A percentile compares a stretch with the other conserved stretches of the same genome.
phyloP scores from a whole-genome alignment of 495 filamentous ascomycete species.

The Penicillium desertorum region DNA sequence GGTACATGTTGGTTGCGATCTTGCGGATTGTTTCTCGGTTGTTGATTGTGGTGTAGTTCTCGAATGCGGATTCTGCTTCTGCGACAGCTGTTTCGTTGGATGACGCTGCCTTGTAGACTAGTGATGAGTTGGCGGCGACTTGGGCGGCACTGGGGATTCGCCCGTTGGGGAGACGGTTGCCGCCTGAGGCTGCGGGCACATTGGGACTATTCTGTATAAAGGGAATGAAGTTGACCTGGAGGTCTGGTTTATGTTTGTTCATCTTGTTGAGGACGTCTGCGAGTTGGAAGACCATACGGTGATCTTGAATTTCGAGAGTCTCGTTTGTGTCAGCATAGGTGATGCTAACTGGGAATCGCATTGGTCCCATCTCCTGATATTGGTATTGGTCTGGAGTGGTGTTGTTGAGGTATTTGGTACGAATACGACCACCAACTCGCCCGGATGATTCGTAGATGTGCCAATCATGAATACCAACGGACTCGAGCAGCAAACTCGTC shows the following conservation, averaged over 20 bases:
- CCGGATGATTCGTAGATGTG: conserved; percentile 54
- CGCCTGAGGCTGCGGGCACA: conserved; percentile 49
- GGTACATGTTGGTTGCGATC: conserved; percentile 60
- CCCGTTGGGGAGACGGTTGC: conserved; percentile 52
- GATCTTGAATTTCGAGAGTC: conserved; percentile 55
- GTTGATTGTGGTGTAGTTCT: conserved; percentile 24
- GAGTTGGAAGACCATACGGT: conserved; percentile 64
- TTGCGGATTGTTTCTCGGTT: conserved; percentile 36
- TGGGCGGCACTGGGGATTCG: conserved; percentile 42
- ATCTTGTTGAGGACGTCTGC: conserved; percentile 57
- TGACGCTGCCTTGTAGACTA: conserved; percentile 32
- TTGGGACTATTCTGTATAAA: conserved; percentile 59
- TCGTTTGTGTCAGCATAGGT: conserved; percentile 53
- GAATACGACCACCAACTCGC: conserved; percentile 57
- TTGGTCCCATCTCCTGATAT: conserved; percentile 76
- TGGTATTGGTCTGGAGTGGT: conserved; percentile 60
- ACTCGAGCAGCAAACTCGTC: conserved; percentile 50
- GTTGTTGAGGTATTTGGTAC: conserved; percentile 60
- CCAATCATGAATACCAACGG: conserved; percentile 55
- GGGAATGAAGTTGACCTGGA: conserved; percentile 64
- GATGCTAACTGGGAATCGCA: conserved; percentile 58
- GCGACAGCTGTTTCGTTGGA: conserved; percentile 37
- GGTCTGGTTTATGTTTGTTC: conserved; percentile 51
- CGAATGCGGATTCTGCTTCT: conserved; percentile 38
- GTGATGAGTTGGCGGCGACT: conserved; percentile 31